Conservation (phyloP, 805 yeast species). For the Saccharomycopsis oosterbeekiorum region DNA sequence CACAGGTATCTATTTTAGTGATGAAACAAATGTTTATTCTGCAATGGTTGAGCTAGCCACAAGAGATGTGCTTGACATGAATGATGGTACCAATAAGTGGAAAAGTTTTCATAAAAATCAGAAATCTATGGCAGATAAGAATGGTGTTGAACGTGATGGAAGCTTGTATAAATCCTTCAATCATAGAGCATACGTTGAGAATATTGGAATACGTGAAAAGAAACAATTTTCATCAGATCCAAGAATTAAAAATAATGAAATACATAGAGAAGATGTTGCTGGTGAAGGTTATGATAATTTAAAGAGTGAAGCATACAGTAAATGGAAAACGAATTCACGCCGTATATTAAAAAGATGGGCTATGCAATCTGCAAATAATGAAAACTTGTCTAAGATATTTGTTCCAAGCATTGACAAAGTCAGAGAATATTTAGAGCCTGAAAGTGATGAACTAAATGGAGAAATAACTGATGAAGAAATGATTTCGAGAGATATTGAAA, state of each 20-base stretch:
- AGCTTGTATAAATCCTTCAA: slow-evolving; percentile 53
- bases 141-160: slow-evolving; percentile 22
- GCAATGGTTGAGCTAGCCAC: slow-evolving; percentile 71
- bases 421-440: slow-evolving; percentile 42
- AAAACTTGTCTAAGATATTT: slow-evolving; percentile 23
- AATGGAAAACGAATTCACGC: slow-evolving; percentile 45
- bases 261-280: slow-evolving; percentile 61
- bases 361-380: slow-evolving; percentile 30
- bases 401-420: slow-evolving; percentile 54
- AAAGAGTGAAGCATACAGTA: slow-evolving; percentile 34
- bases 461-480: slow-evolving; percentile 28
- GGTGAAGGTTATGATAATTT: slow-evolving; percentile 69
- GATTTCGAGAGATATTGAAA: slow-evolving; percentile 38
- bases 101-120: slow-evolving; percentile 19
- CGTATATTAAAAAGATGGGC: slow-evolving; percentile 51
- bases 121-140: slow-evolving; percentile 5
- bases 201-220: slow-evolving; percentile 72
- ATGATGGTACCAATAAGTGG: slow-evolving; percentile 42
- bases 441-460: slow-evolving; percentile 25
- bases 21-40: slow-evolving; percentile 34
- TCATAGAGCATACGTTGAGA: slow-evolving; percentile 81
- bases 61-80: slow-evolving; percentile 48
- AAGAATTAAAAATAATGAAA: slow-evolving; percentile 58
- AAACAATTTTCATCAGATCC: slow-evolving; percentile 76
- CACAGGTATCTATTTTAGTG: slow-evolving; percentile 31